Evolutionary conservation across 1,284 basidiomycete species (phyloP), one percentile per base, ranked within the genome.

Genomic region (Filobasidium uniguttulatum): DNA sequence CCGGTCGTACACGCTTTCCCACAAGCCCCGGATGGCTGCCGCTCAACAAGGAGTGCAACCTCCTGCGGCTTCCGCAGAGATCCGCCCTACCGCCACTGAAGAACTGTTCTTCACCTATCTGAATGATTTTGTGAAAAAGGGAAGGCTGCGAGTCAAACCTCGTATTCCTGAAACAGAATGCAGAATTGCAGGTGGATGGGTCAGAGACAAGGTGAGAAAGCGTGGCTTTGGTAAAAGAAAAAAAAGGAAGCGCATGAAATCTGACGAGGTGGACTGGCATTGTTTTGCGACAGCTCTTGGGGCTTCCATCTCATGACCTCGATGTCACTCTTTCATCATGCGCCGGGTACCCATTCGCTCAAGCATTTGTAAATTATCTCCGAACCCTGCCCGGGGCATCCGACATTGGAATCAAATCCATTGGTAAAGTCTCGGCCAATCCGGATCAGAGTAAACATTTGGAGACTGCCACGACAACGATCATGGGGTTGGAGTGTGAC

Each of bases 371-470:
- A 17, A 69, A 73, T 20, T 94, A 77, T 61, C 73, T 87, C 58
- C 61, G 67, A 14, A 74, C 79, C 0, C 62, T 80, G 31, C 58
- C 64, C 44, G 54, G 67, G 44, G 72, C 76, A 37, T 45, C 49
- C n/a, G 38, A 46, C 3, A 64, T 85, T 12, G 58, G 75, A 23
- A 77, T 79, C 2, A 78, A 80, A 47, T 75, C 75, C 20, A 71
- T 77, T 12, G 73, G 83, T 20, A 87, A 82, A 62, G 90, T 99
- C 52, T 87, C 85, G 48, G 83, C 83, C 55, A 97, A 98, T 61
- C 93, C 94, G 0, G 88, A 93, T 43, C 94, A 98, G 71, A 93
- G 87, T 49, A 99, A 99, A 67, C 94, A 97, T 69, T 76, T 99
- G 30, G 93, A 98, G 70, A 97, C 94, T 0, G 93, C 90, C 0